Percentiles rank a stretch among this genome's conserved stretches.
These are phyloP conservation scores for Decorospora gaudefroyi DNA, from an alignment of 2,329 filamentous ascomycete species.

Conservation along the genomic window DNA sequence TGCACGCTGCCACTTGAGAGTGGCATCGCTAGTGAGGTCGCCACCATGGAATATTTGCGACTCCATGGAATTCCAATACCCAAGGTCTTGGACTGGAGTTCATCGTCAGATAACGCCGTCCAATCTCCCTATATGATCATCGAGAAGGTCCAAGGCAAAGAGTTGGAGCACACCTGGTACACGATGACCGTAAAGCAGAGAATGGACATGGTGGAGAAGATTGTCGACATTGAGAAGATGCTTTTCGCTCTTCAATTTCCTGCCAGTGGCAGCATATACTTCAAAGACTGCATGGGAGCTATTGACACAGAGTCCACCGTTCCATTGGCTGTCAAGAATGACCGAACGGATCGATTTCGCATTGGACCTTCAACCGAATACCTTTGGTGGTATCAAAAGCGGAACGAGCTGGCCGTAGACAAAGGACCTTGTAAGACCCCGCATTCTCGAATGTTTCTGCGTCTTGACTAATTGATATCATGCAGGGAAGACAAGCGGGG, in stretches of 20 bases:
- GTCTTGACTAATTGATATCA: conserved; percentile 8
- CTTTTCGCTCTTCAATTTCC: conserved; percentile 15
- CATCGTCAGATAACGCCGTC: conserved; percentile 11
- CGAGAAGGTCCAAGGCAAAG: conserved; percentile 14
- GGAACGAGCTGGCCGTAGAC: conserved; percentile 14
- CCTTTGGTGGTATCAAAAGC: conserved; percentile 16
- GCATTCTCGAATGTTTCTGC: conserved; percentile 3
- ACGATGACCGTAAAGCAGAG: conserved; percentile 10
- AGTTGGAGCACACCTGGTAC: conserved; percentile 12
- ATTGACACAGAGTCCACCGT: conserved; percentile 4
- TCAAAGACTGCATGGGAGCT: conserved; percentile 9
- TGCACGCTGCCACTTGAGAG: conserved; percentile 18
- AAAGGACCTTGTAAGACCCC: conserved; percentile 18
- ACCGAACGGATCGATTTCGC: conserved; percentile 9
- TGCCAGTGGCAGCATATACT: conserved; percentile 13
- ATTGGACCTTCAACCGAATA: conserved; percentile 13
- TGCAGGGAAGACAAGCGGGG: conserved; percentile 12
- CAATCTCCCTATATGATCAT: conserved; percentile 18
- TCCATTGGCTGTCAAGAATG: conserved; percentile 2
- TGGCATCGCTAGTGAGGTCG: conserved; percentile 23
- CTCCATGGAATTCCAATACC: conserved; percentile 31
- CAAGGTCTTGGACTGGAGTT: conserved; percentile 15
- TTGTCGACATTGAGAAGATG: conserved; percentile 13
- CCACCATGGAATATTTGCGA: conserved; percentile 24
- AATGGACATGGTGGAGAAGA: conserved; percentile 9